Conservation (phyloP, 2,329 filamentous ascomycete species). For the Didymosphaeria variabile region DNA sequence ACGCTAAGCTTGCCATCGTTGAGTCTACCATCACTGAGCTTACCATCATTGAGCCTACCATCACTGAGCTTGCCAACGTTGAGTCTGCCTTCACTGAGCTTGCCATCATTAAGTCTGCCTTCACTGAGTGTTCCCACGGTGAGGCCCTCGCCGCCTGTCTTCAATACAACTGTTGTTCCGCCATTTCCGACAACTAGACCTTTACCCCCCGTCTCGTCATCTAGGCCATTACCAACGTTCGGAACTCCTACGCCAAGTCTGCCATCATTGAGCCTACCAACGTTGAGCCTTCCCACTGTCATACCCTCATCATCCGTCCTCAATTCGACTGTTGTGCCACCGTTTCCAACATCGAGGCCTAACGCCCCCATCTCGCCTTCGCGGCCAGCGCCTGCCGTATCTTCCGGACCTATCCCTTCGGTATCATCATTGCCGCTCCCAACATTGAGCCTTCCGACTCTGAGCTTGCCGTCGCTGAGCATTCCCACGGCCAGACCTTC, state of each 20-base stretch:
- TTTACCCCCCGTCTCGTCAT: neutral
- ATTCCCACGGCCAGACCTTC: neutral
- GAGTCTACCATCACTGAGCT: neutral
- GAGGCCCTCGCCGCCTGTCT: neutral
- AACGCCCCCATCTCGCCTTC: too few relatives aligned
- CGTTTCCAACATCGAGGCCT: neutral
- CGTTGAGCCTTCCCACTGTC: too few relatives aligned
- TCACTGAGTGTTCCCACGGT: neutral
- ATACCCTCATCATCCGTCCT: too few relatives aligned
- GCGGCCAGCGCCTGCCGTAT: neutral
- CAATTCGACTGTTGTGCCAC: too few relatives aligned
- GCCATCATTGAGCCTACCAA: neutral
- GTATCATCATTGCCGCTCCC: neutral
- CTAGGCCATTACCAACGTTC: neutral
- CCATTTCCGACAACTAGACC: neutral
- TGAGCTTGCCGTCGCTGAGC: neutral
- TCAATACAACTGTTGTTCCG: constrained; percentile 1
- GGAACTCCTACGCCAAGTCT: too few relatives aligned
- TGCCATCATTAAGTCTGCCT: neutral
- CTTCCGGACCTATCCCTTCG: neutral
- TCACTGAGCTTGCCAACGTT: neutral
- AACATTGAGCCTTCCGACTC: constrained; percentile 4
- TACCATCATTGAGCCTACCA: neutral
- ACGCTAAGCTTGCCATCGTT: neutral
- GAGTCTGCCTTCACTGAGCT: neutral